These are phyloP conservation scores for Gypsophila paniculata DNA, from an alignment of 179 eudicot species.

Conservation along the genomic window DNA sequence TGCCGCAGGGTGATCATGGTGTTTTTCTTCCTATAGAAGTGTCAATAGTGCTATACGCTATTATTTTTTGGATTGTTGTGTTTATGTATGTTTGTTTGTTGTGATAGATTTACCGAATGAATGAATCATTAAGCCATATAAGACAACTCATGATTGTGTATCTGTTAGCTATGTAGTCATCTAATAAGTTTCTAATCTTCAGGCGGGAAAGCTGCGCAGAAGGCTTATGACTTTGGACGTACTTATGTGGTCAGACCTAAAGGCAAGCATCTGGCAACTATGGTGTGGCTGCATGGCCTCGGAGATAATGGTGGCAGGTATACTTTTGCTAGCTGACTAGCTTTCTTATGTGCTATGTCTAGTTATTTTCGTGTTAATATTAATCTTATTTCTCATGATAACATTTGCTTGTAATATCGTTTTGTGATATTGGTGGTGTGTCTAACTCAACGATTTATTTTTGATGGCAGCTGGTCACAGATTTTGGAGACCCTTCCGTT, in stretches of 20 bases:
- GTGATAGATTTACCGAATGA: background rate
- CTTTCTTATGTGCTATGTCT: background rate
- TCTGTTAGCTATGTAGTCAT: too few species aligned
- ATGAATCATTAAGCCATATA: background rate
- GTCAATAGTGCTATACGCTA: background rate
- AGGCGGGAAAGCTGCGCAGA: slow-evolving; percentile 40
- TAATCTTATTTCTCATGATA: too few species aligned
- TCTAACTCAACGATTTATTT: slow-evolving; percentile 15
- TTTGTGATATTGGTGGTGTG: slow-evolving; percentile 8
- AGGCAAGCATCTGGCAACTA: slow-evolving; percentile 52
- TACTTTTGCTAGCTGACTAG: background rate
- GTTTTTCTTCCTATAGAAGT: background rate
- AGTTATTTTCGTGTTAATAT: background rate
- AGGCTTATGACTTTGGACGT: slow-evolving; percentile 44
- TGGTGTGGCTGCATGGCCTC: slow-evolving; percentile 56
- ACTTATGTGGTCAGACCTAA: slow-evolving; percentile 48
- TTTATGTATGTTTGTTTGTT: background rate
- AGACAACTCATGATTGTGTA: background rate
- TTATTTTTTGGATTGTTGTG: background rate
- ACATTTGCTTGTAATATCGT: background rate
- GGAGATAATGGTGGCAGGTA: slow-evolving; percentile 56
- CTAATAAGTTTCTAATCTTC: slow-evolving; percentile 20
- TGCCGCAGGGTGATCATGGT: background rate
- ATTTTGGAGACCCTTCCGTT: slow-evolving; percentile 44
- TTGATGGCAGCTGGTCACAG: slow-evolving; percentile 47